Base-by-base conservation (phyloP, 106 monocot species). In the Cymbidium sinense region DNA sequence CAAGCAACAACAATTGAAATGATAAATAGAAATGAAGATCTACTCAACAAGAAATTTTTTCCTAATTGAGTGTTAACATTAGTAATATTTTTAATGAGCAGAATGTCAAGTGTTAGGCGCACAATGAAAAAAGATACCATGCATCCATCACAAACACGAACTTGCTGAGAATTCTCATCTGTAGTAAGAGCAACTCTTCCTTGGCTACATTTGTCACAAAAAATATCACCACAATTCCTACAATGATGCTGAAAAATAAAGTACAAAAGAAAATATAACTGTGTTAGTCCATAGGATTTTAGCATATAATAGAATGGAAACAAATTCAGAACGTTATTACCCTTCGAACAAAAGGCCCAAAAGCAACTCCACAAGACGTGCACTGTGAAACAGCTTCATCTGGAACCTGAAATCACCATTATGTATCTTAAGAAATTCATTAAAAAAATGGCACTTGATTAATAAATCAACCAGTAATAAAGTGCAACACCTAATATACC, bases 221-320 rank as follows among this genome's bases (percentile, higher is more conserved):
- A 95, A 74, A 95, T 95, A 77, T 95, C 95, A 50, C 95, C 95
- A 85, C 95, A 95, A 64, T 91, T 95, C 65, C 95, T 81, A 73
- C 95, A 95, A 62, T 95, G 95, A 83, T 95, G 95, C 95, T 95
- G 86, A 81, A 82, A 72, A 43, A 27, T 43, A 43, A 1, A 74
- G 21, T 44, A 47, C 19, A 29, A 27, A 0, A 74, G 31, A 55
- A 19, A 74, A 43, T 19, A 39, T 0, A n/a, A 67, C 37, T 50
- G 41, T 75, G 75, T 75, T 4, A 75, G 50, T 67, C 15, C 4
- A 23, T 50, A 1, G 30, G 34, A 33, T 71, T 34, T 31, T 55
- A 30, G 31, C 33, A 36, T 7, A 44, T 5, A 54, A 11, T 76
- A 25, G 51, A n/a, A 7, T 29, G 64, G 28, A 64, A 70, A n/a